These are phyloP conservation scores for Pichia sp. DNA, from an alignment of 1,139 yeast species.

Conservation along the genomic window DNA sequence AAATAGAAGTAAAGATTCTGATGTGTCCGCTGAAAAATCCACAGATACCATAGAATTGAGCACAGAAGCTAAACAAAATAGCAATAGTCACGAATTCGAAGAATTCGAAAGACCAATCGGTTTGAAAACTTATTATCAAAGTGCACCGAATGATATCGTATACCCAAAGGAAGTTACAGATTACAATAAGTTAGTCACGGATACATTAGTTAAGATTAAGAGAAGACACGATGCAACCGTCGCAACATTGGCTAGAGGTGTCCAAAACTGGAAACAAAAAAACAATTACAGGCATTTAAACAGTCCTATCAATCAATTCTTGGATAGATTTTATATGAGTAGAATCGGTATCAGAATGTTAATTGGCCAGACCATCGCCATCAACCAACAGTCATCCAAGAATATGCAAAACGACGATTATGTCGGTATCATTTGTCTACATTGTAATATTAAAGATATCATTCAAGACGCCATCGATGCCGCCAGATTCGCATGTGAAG, in stretches of 20 bases:
- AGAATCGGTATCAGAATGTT: constrained; percentile 88
- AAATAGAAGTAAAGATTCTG: constrained; percentile 14
- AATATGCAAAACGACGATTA: constrained; percentile 43
- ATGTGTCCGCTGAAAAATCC: constrained; percentile 3
- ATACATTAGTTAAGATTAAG: constrained; percentile 68
- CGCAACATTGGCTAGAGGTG: constrained; percentile 91
- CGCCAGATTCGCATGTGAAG: constrained; percentile 85
- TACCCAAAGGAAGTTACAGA: constrained; percentile 69
- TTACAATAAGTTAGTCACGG: constrained; percentile 67
- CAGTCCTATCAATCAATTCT: constrained; percentile 69
- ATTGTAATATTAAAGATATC: constrained; percentile 74
- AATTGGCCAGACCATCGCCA: constrained; percentile 85
- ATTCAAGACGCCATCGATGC: constrained; percentile 86
- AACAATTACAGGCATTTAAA: constrained; percentile 50
- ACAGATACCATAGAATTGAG: constrained; percentile 8
- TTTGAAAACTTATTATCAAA: constrained; percentile 54
- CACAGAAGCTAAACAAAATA: neutral
- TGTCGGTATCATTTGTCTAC: constrained; percentile 84
- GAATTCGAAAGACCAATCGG: constrained; percentile 15
- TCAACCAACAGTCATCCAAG: constrained; percentile 62
- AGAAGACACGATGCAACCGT: constrained; percentile 91
- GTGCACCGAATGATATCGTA: constrained; percentile 48
- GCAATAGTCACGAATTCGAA: constrained; percentile 2
- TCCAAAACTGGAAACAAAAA: constrained; percentile 78
- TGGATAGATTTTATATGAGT: constrained; percentile 83